Conservation (phyloP, 192 early-diverging fungal genomes). For the Cladochytrium replicatum region DNA sequence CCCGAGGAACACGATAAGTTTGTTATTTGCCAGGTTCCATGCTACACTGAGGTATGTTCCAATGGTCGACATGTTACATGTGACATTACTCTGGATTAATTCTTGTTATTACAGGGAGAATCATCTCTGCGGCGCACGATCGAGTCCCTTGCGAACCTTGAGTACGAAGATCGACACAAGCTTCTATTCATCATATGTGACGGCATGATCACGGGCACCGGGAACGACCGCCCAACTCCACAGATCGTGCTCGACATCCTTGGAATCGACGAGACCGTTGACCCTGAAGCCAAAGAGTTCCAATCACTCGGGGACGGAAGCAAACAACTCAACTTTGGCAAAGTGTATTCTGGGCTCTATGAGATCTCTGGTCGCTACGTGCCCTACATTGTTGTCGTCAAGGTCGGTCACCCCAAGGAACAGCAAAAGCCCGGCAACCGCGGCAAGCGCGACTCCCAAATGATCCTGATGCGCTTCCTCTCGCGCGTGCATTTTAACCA, state of each 20-base stretch:
- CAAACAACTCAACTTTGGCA: constrained; percentile 76
- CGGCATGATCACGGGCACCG: constrained; percentile 78
- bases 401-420: constrained; percentile 77
- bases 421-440: constrained; percentile 68
- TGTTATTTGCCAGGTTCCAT: constrained; percentile 77
- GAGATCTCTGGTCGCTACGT: constrained; percentile 66
- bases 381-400: constrained; percentile 80
- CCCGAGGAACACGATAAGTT: constrained; percentile 78
- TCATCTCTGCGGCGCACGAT: constrained; percentile 81
- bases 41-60: constrained; percentile 62
- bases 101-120: too few relatives aligned
- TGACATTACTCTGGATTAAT: too few relatives aligned
- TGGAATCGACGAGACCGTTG: constrained; percentile 52
- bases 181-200: constrained; percentile 82
- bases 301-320: constrained; percentile 74
- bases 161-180: constrained; percentile 74
- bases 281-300: constrained; percentile 57
- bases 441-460: constrained; percentile 72
- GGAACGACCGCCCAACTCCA: constrained; percentile 84
- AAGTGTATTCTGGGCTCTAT: constrained; percentile 82
- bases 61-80: too few relatives aligned
- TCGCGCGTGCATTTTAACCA: constrained; percentile 57
- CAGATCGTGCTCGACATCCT: constrained; percentile 81
- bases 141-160: constrained; percentile 55
- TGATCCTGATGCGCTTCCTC: constrained; percentile 67